phyloP scores from a whole-genome alignment of 352 stramenopile genomes.

The Globisporangium ultimum region DNA sequence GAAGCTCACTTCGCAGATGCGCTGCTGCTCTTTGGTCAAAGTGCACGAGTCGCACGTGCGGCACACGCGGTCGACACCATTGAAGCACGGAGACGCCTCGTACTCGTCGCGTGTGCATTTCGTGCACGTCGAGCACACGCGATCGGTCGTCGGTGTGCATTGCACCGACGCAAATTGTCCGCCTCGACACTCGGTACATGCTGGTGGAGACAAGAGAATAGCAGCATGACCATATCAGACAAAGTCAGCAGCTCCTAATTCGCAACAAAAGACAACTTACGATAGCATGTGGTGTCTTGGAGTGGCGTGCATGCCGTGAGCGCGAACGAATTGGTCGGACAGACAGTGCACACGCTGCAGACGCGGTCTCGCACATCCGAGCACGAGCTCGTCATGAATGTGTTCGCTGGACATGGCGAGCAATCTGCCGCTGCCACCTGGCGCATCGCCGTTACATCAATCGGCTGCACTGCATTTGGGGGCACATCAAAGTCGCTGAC shows the following conservation, averaged over 20 bases:
- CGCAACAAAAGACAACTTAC: constrained; percentile 27
- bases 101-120: constrained; percentile 70
- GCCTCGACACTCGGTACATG: constrained; percentile 61
- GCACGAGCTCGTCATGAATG: constrained; percentile 52
- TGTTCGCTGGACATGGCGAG: constrained; percentile 33
- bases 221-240: neutral
- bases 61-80: constrained; percentile 59
- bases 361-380: constrained; percentile 57
- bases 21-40: constrained; percentile 56
- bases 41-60: constrained; percentile 71
- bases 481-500: constrained; percentile 41
- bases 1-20: constrained; percentile 43
- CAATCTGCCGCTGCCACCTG: constrained; percentile 47
- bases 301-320: constrained; percentile 39
- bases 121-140: constrained; percentile 60
- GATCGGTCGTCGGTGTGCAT: constrained; percentile 55
- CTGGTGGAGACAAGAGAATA: constrained; percentile 19
- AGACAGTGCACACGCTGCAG: constrained; percentile 54
- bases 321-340: constrained; percentile 54
- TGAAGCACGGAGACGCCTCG: constrained; percentile 49
- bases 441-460: constrained; percentile 22
- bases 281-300: constrained; percentile 64
- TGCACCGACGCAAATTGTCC: constrained; percentile 36
- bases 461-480: constrained; percentile 29
- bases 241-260: neutral